A percentile compares a stretch with the other conserved stretches of the same genome.
These are phyloP conservation scores for Arachis stenosperma DNA, from an alignment of 306 rosid species.

Conservation along the genomic window DNA sequence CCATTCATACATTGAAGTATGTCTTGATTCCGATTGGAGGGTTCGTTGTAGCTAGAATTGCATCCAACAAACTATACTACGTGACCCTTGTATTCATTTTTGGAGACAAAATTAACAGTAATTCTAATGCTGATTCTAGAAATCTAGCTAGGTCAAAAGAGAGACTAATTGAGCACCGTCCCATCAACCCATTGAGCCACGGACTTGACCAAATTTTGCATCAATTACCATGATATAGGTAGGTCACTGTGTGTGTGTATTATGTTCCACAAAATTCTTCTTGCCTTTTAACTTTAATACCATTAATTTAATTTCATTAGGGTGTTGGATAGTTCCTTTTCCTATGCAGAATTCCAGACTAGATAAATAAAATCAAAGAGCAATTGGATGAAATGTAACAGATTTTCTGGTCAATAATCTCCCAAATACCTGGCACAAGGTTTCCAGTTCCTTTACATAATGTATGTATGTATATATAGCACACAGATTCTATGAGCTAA, in stretches of 20 bases:
- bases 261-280: constrained; percentile 44
- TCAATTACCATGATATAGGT: constrained; percentile 54
- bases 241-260: constrained; percentile 73
- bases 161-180: constrained; percentile 77
- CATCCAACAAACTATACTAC: constrained; percentile 45
- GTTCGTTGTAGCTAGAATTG: constrained; percentile 39
- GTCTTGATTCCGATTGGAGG: constrained; percentile 38
- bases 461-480: neutral
- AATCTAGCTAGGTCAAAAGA: constrained; percentile 48
- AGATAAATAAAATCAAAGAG: constrained; percentile 17
- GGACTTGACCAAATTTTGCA: constrained; percentile 54
- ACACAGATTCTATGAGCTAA: constrained; percentile 9
- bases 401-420: constrained; percentile 10
- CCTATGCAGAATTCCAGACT: neutral
- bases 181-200: constrained; percentile 93
- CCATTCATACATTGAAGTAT: too few species aligned
- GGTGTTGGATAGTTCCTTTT: constrained; percentile 34
- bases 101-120: constrained; percentile 33
- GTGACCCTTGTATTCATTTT: constrained; percentile 24
- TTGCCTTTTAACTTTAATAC: constrained; percentile 36
- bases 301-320: constrained; percentile 27
- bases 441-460: constrained; percentile 32
- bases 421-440: constrained; percentile 42
- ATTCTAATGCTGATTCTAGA: constrained; percentile 44
- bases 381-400: constrained; percentile 34